Evolutionary conservation across 2,329 filamentous ascomycete species (phyloP).

Genomic region (Aspergillus novoparasiticus): DNA sequence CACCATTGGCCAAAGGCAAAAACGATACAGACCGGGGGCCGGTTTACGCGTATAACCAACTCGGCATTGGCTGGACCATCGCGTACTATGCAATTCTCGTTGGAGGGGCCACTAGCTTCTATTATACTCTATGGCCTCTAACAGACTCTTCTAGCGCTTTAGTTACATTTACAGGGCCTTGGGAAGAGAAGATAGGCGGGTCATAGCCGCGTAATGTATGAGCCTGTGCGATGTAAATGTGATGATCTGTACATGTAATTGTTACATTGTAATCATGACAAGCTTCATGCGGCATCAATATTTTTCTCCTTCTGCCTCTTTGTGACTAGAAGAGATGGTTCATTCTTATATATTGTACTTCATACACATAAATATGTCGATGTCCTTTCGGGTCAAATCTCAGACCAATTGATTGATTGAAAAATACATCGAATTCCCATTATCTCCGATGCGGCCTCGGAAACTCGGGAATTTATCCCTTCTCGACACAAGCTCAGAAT

Average conservation of each 20-base stretch:
- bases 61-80: slow-evolving; percentile 66
- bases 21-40: slow-evolving; percentile 34
- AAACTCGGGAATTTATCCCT: slow-evolving; percentile 11
- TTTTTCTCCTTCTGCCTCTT: not conserved
- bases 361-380: not conserved
- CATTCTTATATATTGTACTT: too few relatives aligned
- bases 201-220: not conserved
- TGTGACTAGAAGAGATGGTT: not conserved
- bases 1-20: slow-evolving; percentile 41
- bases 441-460: slow-evolving; percentile 25
- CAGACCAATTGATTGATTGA: not conserved
- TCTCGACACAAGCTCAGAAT: not conserved
- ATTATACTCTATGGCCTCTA: slow-evolving; percentile 68
- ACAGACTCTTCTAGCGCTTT: slow-evolving; percentile 58
- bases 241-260: not conserved
- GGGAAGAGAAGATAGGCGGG: not conserved
- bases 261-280: not conserved
- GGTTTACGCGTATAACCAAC: slow-evolving; percentile 26
- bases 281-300: not conserved
- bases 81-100: slow-evolving; percentile 79
- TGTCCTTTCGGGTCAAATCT: not conserved
- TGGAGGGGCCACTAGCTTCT: slow-evolving; percentile 72
- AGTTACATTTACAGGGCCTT: slow-evolving; percentile 31
- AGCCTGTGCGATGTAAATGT: not conserved
- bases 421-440: slow-evolving; percentile 9